Evolutionary conservation across 805 yeast genomes (phyloP).

Genomic region (Candida parachauliodes): DNA sequence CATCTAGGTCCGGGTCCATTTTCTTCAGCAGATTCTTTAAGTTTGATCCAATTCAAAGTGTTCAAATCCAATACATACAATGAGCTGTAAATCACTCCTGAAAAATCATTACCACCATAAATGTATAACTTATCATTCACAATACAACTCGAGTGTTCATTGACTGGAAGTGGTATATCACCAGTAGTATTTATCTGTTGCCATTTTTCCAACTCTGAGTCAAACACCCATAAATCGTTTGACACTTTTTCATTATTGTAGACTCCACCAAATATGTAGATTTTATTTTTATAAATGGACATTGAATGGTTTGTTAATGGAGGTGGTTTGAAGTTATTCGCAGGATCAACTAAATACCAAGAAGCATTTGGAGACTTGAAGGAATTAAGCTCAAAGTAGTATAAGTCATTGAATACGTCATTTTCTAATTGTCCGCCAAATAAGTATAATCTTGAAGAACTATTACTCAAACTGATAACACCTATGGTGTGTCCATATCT

Average conservation of each 20-base stretch:
- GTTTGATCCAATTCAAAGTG: slow-evolving; percentile 68
- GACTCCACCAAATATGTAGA: slow-evolving; percentile 88
- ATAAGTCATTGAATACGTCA: slow-evolving; percentile 78
- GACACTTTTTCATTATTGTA: slow-evolving; percentile 65
- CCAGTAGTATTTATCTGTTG: slow-evolving; percentile 66
- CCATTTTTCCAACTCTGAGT: slow-evolving; percentile 70
- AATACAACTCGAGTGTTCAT: slow-evolving; percentile 85
- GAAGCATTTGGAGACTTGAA: slow-evolving; percentile 78
- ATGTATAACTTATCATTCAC: slow-evolving; percentile 76
- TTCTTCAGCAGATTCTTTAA: slow-evolving; percentile 46
- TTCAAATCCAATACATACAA: slow-evolving; percentile 75
- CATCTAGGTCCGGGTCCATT: slow-evolving; percentile 78
- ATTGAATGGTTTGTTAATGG: slow-evolving; percentile 90
- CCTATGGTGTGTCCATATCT: slow-evolving; percentile 92
- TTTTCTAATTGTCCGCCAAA: slow-evolving; percentile 95
- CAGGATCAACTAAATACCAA: slow-evolving; percentile 73
- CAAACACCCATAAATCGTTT: slow-evolving; percentile 78
- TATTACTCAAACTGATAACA: slow-evolving; percentile 53
- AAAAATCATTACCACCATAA: slow-evolving; percentile 82
- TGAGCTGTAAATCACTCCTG: slow-evolving; percentile 64
- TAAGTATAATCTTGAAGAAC: slow-evolving; percentile 59
- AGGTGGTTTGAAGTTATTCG: slow-evolving; percentile 55
- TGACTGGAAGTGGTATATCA: slow-evolving; percentile 75
- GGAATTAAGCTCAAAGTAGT: slow-evolving; percentile 80
- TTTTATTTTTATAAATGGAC: slow-evolving; percentile 70